Evolutionary conservation across 768 basidiomycete genomes (phyloP).

Genomic region (Candolleomyces efflorescens): DNA sequence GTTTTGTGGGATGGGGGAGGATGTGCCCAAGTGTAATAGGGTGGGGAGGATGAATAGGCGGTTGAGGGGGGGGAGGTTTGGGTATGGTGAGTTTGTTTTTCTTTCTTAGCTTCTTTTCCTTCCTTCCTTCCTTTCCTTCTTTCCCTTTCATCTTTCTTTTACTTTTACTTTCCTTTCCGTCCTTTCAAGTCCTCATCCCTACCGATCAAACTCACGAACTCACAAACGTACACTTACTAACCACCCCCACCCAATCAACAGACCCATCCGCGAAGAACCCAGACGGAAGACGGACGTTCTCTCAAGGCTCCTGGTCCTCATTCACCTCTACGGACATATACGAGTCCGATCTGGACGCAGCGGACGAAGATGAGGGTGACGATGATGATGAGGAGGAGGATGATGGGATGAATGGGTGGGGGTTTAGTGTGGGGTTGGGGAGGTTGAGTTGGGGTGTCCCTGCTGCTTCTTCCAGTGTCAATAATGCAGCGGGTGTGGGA

Average conservation of each 20-base stretch:
- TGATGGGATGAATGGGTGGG: slow-evolving; percentile 21
- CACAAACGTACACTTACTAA: background rate
- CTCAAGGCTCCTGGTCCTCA: slow-evolving; percentile 4
- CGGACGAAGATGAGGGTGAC: slow-evolving; percentile 9
- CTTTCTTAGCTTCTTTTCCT: no score
- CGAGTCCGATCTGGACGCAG: background rate
- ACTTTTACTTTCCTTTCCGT: background rate
- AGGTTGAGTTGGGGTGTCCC: slow-evolving; percentile 19
- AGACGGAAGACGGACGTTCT: slow-evolving; percentile 9
- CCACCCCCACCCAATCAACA: background rate
- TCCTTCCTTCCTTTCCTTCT: background rate
- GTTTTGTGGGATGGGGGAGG: slow-evolving; percentile 33
- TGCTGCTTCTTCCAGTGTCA: slow-evolving; percentile 1
- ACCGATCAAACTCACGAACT: no score
- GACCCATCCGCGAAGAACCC: background rate
- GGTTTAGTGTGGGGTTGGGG: slow-evolving; percentile 24
- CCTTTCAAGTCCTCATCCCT: no score
- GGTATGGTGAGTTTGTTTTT: background rate
- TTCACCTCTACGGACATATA: background rate
- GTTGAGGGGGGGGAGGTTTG: slow-evolving; percentile 12
- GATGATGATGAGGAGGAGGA: slow-evolving; percentile 19
- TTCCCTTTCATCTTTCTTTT: background rate
- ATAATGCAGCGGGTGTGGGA: slow-evolving; percentile 13
- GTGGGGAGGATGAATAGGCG: slow-evolving; percentile 28
- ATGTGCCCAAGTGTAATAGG: slow-evolving; percentile 36